Conservation (phyloP, 2,329 filamentous ascomycete species). For the Balansia obtecta region DNA sequence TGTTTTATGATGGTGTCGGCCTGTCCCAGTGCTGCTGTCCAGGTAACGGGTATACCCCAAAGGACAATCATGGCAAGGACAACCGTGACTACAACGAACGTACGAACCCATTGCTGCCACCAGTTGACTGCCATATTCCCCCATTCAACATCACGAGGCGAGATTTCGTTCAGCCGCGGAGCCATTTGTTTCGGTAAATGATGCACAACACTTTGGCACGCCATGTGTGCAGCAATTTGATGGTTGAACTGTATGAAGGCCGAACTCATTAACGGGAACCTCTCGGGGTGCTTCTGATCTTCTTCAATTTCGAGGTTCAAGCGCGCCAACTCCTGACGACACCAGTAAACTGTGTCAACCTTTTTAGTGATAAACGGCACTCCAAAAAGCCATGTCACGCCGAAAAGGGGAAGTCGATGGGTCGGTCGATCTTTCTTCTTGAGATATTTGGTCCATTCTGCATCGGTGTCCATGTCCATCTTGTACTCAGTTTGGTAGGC, state of each 20-base stretch:
- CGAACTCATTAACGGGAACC: slow-evolving; percentile 85
- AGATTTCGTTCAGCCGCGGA: slow-evolving; percentile 84
- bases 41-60: slow-evolving; percentile 84
- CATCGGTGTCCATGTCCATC: slow-evolving; percentile 46
- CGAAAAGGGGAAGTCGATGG: slow-evolving; percentile 56
- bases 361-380: slow-evolving; percentile 76
- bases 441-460: slow-evolving; percentile 74
- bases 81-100: slow-evolving; percentile 48
- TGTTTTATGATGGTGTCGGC: slow-evolving; percentile 54
- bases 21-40: slow-evolving; percentile 73
- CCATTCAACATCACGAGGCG: slow-evolving; percentile 87
- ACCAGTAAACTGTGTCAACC: slow-evolving; percentile 90
- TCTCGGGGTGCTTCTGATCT: slow-evolving; percentile 75
- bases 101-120: slow-evolving; percentile 80
- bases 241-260: slow-evolving; percentile 98
- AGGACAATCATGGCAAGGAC: slow-evolving; percentile 69
- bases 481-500: slow-evolving; percentile 49
- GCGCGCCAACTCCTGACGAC: slow-evolving; percentile 71
- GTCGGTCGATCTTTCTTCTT: slow-evolving; percentile 73
- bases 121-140: slow-evolving; percentile 92
- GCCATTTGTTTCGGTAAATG: slow-evolving; percentile 91
- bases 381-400: slow-evolving; percentile 59
- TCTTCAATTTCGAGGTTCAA: slow-evolving; percentile 86
- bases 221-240: slow-evolving; percentile 96
- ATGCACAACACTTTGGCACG: slow-evolving; percentile 81